These are phyloP conservation scores for Penicillium oxalicum DNA, from an alignment of 2,329 filamentous ascomycete species.

Conservation along the genomic window DNA sequence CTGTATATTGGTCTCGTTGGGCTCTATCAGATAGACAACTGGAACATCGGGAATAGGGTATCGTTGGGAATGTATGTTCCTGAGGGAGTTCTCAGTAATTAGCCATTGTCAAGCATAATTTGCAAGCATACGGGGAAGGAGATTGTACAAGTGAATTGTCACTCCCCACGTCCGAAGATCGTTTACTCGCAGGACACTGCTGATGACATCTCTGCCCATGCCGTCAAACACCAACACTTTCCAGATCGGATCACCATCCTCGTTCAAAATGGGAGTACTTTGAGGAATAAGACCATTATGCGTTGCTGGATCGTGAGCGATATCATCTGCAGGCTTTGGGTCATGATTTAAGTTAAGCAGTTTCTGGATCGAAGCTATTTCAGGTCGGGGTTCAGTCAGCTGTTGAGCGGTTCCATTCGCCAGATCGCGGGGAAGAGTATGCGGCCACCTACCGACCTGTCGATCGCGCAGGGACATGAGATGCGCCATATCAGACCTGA, in stretches of 20 bases:
- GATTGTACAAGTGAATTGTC: slow-evolving; percentile 79
- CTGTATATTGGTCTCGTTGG: slow-evolving; percentile 72
- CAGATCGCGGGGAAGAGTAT: slow-evolving; percentile 1
- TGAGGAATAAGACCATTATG: slow-evolving; percentile 59
- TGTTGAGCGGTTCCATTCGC: not conserved
- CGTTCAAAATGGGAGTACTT: slow-evolving; percentile 72
- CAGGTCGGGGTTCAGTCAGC: slow-evolving; percentile 1
- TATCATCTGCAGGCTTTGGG: slow-evolving; percentile 47
- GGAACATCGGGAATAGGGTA: slow-evolving; percentile 95
- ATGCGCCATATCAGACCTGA: slow-evolving; percentile 46
- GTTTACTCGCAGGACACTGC: slow-evolving; percentile 88
- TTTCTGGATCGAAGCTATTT: slow-evolving; percentile 79
- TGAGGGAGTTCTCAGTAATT: slow-evolving; percentile 32
- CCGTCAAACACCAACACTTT: slow-evolving; percentile 96
- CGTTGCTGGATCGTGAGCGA: slow-evolving; percentile 55
- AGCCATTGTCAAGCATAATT: not conserved
- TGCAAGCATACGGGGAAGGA: not conserved
- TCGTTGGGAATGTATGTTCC: slow-evolving; percentile 72
- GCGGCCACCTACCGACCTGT: slow-evolving; percentile 57
- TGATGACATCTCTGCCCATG: slow-evolving; percentile 87
- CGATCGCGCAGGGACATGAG: slow-evolving; percentile 61
- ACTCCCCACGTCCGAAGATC: slow-evolving; percentile 92
- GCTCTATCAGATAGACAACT: slow-evolving; percentile 93
- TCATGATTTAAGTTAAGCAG: slow-evolving; percentile 91
- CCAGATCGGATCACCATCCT: slow-evolving; percentile 91